Conservation (phyloP, 2,329 filamentous ascomycete genomes). For the Alternaria metachromatica region DNA sequence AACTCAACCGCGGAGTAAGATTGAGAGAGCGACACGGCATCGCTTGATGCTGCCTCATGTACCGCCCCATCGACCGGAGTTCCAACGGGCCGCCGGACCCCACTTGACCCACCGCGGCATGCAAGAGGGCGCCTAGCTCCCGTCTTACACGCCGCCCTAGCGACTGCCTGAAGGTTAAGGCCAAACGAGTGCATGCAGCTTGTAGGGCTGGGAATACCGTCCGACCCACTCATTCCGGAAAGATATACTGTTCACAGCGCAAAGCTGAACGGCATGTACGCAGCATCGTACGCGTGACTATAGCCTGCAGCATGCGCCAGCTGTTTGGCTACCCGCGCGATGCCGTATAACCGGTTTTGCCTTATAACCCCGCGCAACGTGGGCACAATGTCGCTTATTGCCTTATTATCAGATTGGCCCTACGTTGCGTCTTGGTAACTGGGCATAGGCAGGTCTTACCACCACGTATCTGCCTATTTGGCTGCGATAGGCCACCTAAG, state of each 20-base stretch:
- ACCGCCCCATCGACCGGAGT: not conserved
- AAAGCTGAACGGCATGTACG: too few relatives aligned
- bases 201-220: not conserved
- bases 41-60: not conserved
- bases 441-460: not conserved
- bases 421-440: too few relatives aligned
- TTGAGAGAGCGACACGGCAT: not conserved
- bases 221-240: not conserved
- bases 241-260: not conserved
- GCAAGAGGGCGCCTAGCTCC: not conserved
- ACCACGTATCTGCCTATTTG: not conserved
- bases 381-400: not conserved
- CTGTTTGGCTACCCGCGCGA: not conserved
- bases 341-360: not conserved
- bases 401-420: not conserved
- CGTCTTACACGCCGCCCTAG: not conserved
- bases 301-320: not conserved
- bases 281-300: not conserved
- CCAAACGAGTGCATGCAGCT: not conserved
- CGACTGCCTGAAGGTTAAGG: not conserved
- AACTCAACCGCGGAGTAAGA: not conserved
- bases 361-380: not conserved
- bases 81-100: not conserved
- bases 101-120: not conserved
- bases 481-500: not conserved